Evolutionary conservation across 805 yeast genomes (phyloP).

Genomic region (Teunomyces pallodes): DNA sequence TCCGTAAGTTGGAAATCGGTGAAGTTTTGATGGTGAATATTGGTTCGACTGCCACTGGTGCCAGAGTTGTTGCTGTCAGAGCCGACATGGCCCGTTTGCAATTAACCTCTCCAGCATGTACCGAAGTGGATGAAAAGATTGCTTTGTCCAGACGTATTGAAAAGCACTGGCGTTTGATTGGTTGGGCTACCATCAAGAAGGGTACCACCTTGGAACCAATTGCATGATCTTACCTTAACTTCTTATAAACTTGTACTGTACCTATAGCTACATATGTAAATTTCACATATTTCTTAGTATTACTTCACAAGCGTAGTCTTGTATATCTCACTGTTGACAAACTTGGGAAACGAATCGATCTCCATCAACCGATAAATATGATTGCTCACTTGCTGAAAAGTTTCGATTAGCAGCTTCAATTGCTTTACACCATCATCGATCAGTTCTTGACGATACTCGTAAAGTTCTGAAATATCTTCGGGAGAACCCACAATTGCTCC

Average conservation of each 20-base stretch:
- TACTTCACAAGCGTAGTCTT: slow-evolving; percentile 11
- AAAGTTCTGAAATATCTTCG: neutral
- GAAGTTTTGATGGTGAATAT: slow-evolving; percentile 98
- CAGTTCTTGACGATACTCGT: neutral
- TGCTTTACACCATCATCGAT: neutral
- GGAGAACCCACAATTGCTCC: neutral
- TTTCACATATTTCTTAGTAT: slow-evolving; percentile 2
- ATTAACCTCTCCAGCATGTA: slow-evolving; percentile 97
- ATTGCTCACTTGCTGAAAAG: slow-evolving; percentile 47
- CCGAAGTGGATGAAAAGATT: slow-evolving; percentile 96
- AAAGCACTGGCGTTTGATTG: slow-evolving; percentile 99
- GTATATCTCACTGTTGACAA: slow-evolving; percentile 36
- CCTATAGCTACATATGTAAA: slow-evolving; percentile 2
- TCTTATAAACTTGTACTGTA: slow-evolving; percentile 3
- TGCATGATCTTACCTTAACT: slow-evolving; percentile 28
- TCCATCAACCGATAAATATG: slow-evolving; percentile 63
- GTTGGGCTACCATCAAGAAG: slow-evolving; percentile 98
- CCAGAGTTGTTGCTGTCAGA: slow-evolving; percentile 94
- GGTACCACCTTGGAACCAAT: slow-evolving; percentile 87
- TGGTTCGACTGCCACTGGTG: slow-evolving; percentile 99
- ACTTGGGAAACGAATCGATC: slow-evolving; percentile 71
- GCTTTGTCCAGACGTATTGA: slow-evolving; percentile 98
- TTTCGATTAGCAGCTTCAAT: slow-evolving; percentile 21
- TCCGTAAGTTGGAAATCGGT: slow-evolving; percentile 87
- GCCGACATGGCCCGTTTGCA: slow-evolving; percentile 99